Evolutionary conservation across 1,139 yeast species (phyloP).

Genomic region (Yueomyces sp.): DNA sequence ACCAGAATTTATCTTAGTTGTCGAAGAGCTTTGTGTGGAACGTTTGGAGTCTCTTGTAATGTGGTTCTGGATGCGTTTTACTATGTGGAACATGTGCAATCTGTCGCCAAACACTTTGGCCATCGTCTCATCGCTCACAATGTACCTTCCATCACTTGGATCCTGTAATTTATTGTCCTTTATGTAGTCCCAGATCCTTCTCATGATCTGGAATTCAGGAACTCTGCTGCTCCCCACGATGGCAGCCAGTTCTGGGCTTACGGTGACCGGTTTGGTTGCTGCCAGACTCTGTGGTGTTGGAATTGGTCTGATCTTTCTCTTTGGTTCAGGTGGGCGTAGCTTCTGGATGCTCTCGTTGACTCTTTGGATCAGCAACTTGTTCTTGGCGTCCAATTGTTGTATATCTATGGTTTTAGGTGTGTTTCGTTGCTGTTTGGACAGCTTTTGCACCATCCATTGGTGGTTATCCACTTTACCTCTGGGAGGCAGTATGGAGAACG

Average conservation of each 20-base stretch:
- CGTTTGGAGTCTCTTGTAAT: background rate
- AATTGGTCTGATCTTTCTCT: no score
- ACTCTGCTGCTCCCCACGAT: background rate
- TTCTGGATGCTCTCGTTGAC: no score
- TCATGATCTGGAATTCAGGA: conserved; percentile 12
- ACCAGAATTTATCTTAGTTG: no score
- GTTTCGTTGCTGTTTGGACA: no score
- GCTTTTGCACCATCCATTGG: no score
- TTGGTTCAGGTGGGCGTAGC: no score
- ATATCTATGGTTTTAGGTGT: no score
- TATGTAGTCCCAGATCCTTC: conserved; percentile 60
- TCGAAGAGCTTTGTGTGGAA: no score
- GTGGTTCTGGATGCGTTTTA: conserved; percentile 31
- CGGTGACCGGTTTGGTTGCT: background rate
- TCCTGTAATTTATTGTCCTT: conserved; percentile 51
- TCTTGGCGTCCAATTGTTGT: no score
- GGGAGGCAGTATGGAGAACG: background rate
- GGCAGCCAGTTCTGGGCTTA: background rate
- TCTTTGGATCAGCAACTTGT: no score
- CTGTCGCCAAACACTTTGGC: conserved; percentile 42
- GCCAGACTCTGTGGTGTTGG: no score
- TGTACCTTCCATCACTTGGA: conserved; percentile 51
- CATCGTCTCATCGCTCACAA: conserved; percentile 53
- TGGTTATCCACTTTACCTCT: no score
- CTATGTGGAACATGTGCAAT: conserved; percentile 54